Base-by-base conservation (phyloP, 2,329 filamentous ascomycete species). In the Sarocladiaceae sp. region DNA sequence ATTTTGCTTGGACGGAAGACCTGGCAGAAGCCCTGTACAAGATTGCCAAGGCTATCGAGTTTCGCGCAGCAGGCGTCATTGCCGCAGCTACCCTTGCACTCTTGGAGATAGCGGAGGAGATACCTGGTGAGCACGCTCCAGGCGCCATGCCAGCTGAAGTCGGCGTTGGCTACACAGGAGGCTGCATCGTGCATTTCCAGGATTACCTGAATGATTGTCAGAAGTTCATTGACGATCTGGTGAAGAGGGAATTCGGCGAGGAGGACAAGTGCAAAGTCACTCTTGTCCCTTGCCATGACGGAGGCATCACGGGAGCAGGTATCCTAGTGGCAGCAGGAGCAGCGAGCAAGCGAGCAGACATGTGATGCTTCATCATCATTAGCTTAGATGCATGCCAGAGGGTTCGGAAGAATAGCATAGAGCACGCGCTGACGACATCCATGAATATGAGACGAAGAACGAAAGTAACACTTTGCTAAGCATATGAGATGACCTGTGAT, bases 111-210 rank as follows among this genome's bases (percentile, higher is more conserved):
- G 82, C 83, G 0, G 81, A 76, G 1, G 86, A 90, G 53, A 72
- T 91, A 11, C 67, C 66, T 58, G 15, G 51, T 66, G 29, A 60
- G 34, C 46, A 50, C 11, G 6, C 33, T 47, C 4, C 47, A 48
- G 59, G 47, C 48, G 23, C 6, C 10, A 13, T 10, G 24, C 37
- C 37, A 10, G 21, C 24, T 27, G 82, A 87, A 53, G 61, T 91
- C 23, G 80, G 87, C 1, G 83, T 90, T 18, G 86, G 85, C 1
- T 90, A 88, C 57, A 88, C 86, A 0, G 86, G 86, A 24, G 83
- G 85, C 6, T 88, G 85, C 55, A 90, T 90, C 47, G 77, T 81
- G n/a, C 80, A 86, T 55, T 88, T 88, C 55, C 85, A 86, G 39
- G 75, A 85, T 53, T 89, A 87, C 61, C 68, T 86, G 33, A 64